Percentiles rank a stretch among this genome's conserved stretches.
Conservation (phyloP, 495 filamentous ascomycete genomes). For the Xylaria curta region DNA sequence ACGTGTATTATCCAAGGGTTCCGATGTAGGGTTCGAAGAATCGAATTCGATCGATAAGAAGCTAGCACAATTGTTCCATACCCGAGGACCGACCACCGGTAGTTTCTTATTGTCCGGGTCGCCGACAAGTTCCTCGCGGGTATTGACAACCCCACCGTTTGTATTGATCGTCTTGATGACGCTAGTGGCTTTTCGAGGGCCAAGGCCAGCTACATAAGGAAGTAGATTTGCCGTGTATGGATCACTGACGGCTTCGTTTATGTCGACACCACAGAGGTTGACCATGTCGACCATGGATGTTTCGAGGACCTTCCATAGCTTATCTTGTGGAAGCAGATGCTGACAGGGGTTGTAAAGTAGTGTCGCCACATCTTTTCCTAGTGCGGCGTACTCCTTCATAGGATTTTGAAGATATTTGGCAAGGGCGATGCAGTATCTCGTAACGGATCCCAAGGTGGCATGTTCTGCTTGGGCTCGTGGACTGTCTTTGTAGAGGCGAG, state of each 20-base stretch:
- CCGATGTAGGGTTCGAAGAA: constrained; percentile 74
- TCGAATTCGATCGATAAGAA: constrained; percentile 92
- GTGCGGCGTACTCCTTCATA: constrained; percentile 91
- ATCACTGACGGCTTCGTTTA: constrained; percentile 87
- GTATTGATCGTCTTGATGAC: constrained; percentile 89
- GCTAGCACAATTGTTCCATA: constrained; percentile 96
- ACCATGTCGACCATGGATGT: constrained; percentile 98
- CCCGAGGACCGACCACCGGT: constrained; percentile 83
- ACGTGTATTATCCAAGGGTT: constrained; percentile 94
- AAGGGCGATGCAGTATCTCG: constrained; percentile 86
- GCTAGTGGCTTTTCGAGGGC: constrained; percentile 87
- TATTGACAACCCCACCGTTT: constrained; percentile 82
- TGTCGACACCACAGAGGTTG: constrained; percentile 91
- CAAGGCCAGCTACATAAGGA: constrained; percentile 90
- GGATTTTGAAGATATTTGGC: constrained; percentile 92
- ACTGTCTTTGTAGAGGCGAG: constrained; percentile 90
- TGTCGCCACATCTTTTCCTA: constrained; percentile 85
- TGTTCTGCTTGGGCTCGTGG: constrained; percentile 81
- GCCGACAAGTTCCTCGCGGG: constrained; percentile 84
- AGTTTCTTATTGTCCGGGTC: constrained; percentile 76
- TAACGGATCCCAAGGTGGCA: constrained; percentile 74
- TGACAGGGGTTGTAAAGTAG: constrained; percentile 89
- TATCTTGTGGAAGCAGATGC: constrained; percentile 83
- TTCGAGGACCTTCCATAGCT: constrained; percentile 83
- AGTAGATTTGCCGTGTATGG: constrained; percentile 82